Evolutionary conservation across 1,284 basidiomycete genomes (phyloP).

Genomic region (Neolentinus lepideus): DNA sequence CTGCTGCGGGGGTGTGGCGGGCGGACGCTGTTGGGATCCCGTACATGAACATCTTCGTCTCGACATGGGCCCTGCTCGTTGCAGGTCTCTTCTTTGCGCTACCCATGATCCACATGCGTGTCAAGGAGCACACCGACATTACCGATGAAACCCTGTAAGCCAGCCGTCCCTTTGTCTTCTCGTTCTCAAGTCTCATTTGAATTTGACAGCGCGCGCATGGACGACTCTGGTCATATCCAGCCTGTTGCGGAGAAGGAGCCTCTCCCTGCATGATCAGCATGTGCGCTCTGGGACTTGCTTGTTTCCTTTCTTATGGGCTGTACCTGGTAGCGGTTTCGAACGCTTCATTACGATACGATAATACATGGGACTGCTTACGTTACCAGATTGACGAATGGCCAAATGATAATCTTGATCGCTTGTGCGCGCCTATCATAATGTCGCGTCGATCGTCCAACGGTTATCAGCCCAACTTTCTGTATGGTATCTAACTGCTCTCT

Average conservation of each 20-base stretch:
- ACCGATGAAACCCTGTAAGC: not conserved
- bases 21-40: constrained; percentile 31
- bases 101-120: constrained; percentile 38
- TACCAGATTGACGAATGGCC: too few species aligned
- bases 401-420: too few species aligned
- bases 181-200: not conserved
- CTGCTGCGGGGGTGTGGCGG: constrained; percentile 35
- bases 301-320: not conserved
- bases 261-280: not conserved
- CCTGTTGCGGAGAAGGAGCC: not conserved
- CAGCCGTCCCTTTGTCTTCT: not conserved
- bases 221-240: not conserved
- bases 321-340: too few species aligned
- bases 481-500: too few species aligned
- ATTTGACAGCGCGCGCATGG: not conserved
- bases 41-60: constrained; percentile 37
- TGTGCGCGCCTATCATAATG: too few species aligned
- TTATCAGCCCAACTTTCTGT: too few species aligned
- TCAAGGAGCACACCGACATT: constrained; percentile 21
- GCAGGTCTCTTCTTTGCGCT: constrained; percentile 33
- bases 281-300: not conserved
- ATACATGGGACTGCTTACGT: too few species aligned
- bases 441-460: too few species aligned
- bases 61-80: constrained; percentile 35
- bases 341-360: too few species aligned